phyloP scores from a whole-genome alignment of 129 eudicot genomes.

The Flaveria linearis region DNA sequence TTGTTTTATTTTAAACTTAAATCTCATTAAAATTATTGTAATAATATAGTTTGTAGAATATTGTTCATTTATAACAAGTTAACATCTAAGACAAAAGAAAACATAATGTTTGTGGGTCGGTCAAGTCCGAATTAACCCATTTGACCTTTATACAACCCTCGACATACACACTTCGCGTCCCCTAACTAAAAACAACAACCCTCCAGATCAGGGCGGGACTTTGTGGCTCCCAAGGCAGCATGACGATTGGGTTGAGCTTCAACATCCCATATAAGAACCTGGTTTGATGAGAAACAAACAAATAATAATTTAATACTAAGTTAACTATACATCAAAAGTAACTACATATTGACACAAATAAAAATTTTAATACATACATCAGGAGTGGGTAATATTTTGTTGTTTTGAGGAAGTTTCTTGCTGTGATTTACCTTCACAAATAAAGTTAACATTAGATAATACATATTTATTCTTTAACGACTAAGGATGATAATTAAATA shows the following conservation, averaged over 20 bases:
- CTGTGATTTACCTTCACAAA: slow-evolving; percentile 84
- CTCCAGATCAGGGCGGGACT: slow-evolving; percentile 89
- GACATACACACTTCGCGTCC: neutral
- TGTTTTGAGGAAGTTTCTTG: slow-evolving; percentile 88
- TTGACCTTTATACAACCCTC: neutral
- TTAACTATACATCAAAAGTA: neutral
- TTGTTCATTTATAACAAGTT: neutral
- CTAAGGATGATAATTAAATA: neutral
- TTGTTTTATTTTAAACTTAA: too few relatives aligned
- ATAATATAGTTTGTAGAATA: neutral
- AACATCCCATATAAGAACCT: too few relatives aligned
- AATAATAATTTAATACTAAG: too few relatives aligned
- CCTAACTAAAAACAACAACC: slow-evolving; percentile 14
- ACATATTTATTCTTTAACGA: neutral
- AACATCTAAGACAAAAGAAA: neutral
- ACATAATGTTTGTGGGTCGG: neutral
- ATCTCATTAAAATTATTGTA: neutral
- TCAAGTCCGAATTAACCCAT: neutral
- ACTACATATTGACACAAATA: neutral
- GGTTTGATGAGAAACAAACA: too few relatives aligned
- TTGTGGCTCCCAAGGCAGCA: slow-evolving; percentile 66
- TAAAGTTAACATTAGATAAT: neutral
- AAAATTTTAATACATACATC: slow-evolving; percentile 55
- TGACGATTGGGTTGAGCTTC: slow-evolving; percentile 76
- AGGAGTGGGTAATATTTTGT: slow-evolving; percentile 96